Evolutionary conservation across 768 basidiomycete genomes (phyloP).

Genomic region (Suillus decipiens): DNA sequence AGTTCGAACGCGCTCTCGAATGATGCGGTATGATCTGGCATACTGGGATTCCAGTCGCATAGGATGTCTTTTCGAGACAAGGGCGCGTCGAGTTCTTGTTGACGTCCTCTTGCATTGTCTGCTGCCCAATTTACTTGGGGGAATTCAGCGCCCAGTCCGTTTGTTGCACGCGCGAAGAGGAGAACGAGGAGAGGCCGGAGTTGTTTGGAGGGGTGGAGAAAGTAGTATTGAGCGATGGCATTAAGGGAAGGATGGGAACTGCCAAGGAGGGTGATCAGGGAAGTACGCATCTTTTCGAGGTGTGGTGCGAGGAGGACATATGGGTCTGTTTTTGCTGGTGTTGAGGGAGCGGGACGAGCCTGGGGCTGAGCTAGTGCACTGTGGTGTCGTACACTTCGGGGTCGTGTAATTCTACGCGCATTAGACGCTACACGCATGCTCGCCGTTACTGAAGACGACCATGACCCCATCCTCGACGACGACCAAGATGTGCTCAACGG

Average conservation of each 20-base stretch:
- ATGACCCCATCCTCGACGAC: conserved; percentile 25
- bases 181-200: conserved; percentile 88
- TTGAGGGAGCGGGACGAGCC: conserved; percentile 13
- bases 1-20: conserved; percentile 63
- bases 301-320: conserved; percentile 71
- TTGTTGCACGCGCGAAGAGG: conserved; percentile 89
- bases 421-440: conserved; percentile 19
- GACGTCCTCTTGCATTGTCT: conserved; percentile 53
- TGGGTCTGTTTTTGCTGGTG: conserved; percentile 51
- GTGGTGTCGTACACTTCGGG: conserved; percentile 31
- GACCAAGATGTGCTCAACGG: background rate
- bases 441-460: conserved; percentile 18
- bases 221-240: conserved; percentile 91
- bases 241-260: conserved; percentile 87
- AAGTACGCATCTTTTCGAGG: conserved; percentile 67
- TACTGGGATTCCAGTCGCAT: conserved; percentile 88
- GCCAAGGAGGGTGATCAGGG: conserved; percentile 77
- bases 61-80: conserved; percentile 78
- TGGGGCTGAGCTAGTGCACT: conserved; percentile 45
- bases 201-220: conserved; percentile 86
- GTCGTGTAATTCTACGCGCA: conserved; percentile 6
- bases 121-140: conserved; percentile 60
- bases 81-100: conserved; percentile 75
- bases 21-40: conserved; percentile 75
- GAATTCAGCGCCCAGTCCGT: conserved; percentile 78